Percentiles rank a stretch among this genome's conserved stretches.
Evolutionary conservation across 1,284 basidiomycete species (phyloP).

Genomic region (Chalciporus sp.): DNA sequence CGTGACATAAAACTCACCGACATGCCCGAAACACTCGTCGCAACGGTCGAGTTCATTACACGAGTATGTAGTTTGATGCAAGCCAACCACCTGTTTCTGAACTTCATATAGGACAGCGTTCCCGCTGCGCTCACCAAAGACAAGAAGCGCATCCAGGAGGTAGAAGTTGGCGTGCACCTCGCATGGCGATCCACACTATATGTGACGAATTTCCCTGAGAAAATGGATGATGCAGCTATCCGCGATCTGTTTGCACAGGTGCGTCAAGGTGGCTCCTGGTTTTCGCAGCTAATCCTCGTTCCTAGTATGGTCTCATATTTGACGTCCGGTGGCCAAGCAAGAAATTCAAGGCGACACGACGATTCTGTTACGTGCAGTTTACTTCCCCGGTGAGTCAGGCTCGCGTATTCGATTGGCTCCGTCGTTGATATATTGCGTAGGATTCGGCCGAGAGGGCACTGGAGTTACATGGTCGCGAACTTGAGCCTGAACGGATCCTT

Average conservation of each 20-base stretch:
- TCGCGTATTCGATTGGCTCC: background rate
- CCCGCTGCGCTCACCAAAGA: slow-evolving; percentile 90
- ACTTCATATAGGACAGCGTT: slow-evolving; percentile 63
- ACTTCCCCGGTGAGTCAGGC: slow-evolving; percentile 68
- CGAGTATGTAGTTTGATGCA: slow-evolving; percentile 49
- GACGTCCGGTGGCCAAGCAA: slow-evolving; percentile 98
- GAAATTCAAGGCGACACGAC: slow-evolving; percentile 86
- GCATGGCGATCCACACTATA: slow-evolving; percentile 96
- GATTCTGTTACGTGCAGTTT: slow-evolving; percentile 96
- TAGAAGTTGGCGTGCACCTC: slow-evolving; percentile 82
- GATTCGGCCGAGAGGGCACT: slow-evolving; percentile 77
- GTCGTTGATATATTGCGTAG: slow-evolving; percentile 38
- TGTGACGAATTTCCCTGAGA: slow-evolving; percentile 94
- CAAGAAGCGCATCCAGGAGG: slow-evolving; percentile 78
- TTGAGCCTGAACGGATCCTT: slow-evolving; percentile 67
- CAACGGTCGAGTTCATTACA: slow-evolving; percentile 79
- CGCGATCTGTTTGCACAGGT: slow-evolving; percentile 81
- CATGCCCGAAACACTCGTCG: slow-evolving; percentile 60
- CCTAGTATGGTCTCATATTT: slow-evolving; percentile 85
- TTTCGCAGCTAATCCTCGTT: slow-evolving; percentile 9
- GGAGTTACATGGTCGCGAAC: slow-evolving; percentile 74
- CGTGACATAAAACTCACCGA: slow-evolving; percentile 78
- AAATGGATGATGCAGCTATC: slow-evolving; percentile 78
- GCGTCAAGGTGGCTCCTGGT: slow-evolving; percentile 2
- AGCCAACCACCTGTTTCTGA: background rate